These are phyloP conservation scores for Rubroshorea leprosula DNA, from an alignment of 345 rosid species.

Conservation along the genomic window DNA sequence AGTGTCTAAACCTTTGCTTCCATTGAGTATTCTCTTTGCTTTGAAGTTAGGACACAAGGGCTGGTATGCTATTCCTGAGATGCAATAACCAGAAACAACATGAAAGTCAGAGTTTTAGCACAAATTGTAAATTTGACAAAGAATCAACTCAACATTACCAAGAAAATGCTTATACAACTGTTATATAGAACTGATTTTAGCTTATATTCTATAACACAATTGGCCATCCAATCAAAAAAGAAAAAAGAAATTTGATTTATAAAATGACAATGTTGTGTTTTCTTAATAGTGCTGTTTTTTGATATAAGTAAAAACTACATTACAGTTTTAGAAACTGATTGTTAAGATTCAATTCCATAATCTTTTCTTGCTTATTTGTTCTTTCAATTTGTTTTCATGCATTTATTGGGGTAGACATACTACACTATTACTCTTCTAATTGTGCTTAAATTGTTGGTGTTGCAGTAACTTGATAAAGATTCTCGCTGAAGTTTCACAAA, in stretches of 20 bases:
- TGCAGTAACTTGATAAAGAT: conserved; percentile 97
- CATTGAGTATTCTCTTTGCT: not conserved
- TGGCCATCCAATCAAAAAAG: not conserved
- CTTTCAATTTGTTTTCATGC: conserved; percentile 1
- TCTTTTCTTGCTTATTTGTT: conserved; percentile 7
- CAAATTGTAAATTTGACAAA: no score
- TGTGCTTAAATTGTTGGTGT: conserved; percentile 16
- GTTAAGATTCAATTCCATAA: not conserved
- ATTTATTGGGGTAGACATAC: no score
- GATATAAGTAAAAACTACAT: no score
- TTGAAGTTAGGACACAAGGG: no score
- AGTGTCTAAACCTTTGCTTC: not conserved
- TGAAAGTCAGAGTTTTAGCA: not conserved
- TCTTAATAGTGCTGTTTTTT: not conserved
- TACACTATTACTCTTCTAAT: no score
- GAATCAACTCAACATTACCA: not conserved
- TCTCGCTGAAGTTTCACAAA: conserved; percentile 95
- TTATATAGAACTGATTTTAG: no score
- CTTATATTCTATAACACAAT: not conserved
- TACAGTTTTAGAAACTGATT: not conserved
- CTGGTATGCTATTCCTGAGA: no score
- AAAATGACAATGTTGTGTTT: not conserved
- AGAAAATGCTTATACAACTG: not conserved
- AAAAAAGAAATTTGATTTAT: not conserved
- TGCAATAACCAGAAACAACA: not conserved